A percentile compares a stretch with the other conserved stretches of the same genome.
phyloP scores from a whole-genome alignment of 805 yeast genomes.

The Hanseniaspora thailandica region DNA sequence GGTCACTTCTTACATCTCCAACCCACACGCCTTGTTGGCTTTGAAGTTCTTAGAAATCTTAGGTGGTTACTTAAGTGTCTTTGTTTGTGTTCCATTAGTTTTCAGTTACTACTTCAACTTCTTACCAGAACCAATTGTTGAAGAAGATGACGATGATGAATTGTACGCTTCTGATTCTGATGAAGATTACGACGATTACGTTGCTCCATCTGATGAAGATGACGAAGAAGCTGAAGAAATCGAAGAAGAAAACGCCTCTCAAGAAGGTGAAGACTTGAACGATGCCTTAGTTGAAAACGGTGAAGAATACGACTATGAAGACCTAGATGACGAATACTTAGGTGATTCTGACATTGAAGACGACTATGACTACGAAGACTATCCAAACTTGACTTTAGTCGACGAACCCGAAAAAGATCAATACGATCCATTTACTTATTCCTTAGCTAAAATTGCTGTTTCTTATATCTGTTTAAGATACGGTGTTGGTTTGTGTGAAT shows the following conservation, averaged over 20 bases:
- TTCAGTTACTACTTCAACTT: slow-evolving; percentile 15
- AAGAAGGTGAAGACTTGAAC: slow-evolving; percentile 14
- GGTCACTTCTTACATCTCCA: not conserved
- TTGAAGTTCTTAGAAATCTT: slow-evolving; percentile 11
- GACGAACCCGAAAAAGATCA: slow-evolving; percentile 13
- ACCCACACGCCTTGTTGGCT: not conserved
- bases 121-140: slow-evolving; percentile 14
- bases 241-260: slow-evolving; percentile 11
- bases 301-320: slow-evolving; percentile 11
- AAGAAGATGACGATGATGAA: slow-evolving; percentile 13
- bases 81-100: slow-evolving; percentile 4
- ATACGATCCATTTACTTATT: slow-evolving; percentile 12
- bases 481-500: slow-evolving; percentile 12
- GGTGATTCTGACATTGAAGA: slow-evolving; percentile 12
- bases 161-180: slow-evolving; percentile 12
- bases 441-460: slow-evolving; percentile 8
- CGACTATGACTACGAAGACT: slow-evolving; percentile 13
- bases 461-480: slow-evolving; percentile 12
- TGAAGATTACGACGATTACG: slow-evolving; percentile 7
- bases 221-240: slow-evolving; percentile 7
- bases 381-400: slow-evolving; percentile 13
- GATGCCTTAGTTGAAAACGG: slow-evolving; percentile 7
- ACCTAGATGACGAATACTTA: slow-evolving; percentile 10
- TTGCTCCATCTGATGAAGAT: slow-evolving; percentile 6
- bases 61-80: slow-evolving; percentile 2